These are phyloP conservation scores for Eucalyptus lansdowneana DNA, from an alignment of 345 rosid genomes.

Conservation along the genomic window DNA sequence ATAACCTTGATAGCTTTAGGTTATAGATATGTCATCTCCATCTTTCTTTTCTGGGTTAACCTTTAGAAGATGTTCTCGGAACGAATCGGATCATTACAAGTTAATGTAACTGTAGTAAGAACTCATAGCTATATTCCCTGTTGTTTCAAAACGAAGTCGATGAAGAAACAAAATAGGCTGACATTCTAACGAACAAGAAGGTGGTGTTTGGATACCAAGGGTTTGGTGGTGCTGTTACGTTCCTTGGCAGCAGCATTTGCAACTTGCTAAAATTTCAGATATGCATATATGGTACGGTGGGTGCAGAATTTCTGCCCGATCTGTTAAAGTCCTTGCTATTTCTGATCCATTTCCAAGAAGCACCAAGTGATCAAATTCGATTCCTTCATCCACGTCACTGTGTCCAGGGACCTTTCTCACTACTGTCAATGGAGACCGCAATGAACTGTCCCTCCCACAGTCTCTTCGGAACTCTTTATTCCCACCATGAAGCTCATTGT, in stretches of 20 bases:
- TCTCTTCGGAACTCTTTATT: slow-evolving; percentile 87
- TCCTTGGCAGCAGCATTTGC: slow-evolving; percentile 9
- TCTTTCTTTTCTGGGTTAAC: background rate
- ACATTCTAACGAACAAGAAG: background rate
- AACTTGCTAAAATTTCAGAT: background rate
- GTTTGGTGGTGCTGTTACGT: background rate
- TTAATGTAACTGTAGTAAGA: background rate
- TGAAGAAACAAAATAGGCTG: background rate
- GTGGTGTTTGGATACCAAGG: background rate
- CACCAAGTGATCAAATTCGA: slow-evolving; percentile 80
- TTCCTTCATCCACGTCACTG: slow-evolving; percentile 17
- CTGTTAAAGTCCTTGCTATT: slow-evolving; percentile 47
- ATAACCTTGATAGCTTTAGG: background rate
- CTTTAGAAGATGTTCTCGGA: background rate
- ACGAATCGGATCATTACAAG: background rate
- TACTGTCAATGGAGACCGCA: slow-evolving; percentile 65
- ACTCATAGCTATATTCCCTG: background rate
- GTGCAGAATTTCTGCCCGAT: background rate
- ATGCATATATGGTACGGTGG: background rate
- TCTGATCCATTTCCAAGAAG: slow-evolving; percentile 72
- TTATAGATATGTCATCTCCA: background rate
- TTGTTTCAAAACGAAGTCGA: background rate
- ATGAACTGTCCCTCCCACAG: slow-evolving; percentile 73
- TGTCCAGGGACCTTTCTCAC: slow-evolving; percentile 18
- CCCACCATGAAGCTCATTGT: slow-evolving; percentile 50